Evolutionary conservation across 2,329 filamentous ascomycete genomes (phyloP), one percentile per base, ranked within the genome.

Genomic region (Chaetomiaceae sp.): DNA sequence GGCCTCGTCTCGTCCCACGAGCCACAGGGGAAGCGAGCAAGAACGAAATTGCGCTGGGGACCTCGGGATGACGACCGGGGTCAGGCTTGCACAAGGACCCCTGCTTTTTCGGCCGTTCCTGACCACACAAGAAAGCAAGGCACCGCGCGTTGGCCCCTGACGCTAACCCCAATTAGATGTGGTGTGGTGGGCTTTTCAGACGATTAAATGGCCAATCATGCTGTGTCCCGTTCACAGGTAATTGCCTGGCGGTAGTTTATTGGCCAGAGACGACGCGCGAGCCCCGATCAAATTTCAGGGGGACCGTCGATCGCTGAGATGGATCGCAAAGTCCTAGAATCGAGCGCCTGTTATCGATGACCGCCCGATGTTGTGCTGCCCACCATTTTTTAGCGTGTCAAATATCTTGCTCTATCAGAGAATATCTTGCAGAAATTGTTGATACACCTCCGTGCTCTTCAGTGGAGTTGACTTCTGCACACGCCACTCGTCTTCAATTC

Each of bases 1-100:
- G 50, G 49, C 58, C 50, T 53, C 51, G 50, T 58, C 50, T 53
- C 51, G 50, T 58, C 45, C 43, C 23, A 30, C 37, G 54, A 53
- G 50, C 49, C 58, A 56, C 50, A 48, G 56, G 55, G 55, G 58
- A 54, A 58, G 58, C 55, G 52, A 54, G 25, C 25, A 9, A 27
- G 57, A 60, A 60, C 59, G 61, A 63, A 63, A 63, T 63, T 63
- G 58, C 61, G 41, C 54, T 59, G 58, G 57, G 48, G 36, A 48
- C 54, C 56, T 60, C 58, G 59, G 59, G 58, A 59, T 51, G 51
- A 54, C 45, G 32, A 38, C 14, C 38, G 43, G 29, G 44, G 25
- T 9, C 51, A 38, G 41, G 43, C 55, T 48, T 56, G 51, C 48
- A 29, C 48, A 14, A 30, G n/a, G 16, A 48, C 49, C 58, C 57